Evolutionary conservation across 1,284 basidiomycete genomes (phyloP).

Genomic region (Ganoderma resinaceum): DNA sequence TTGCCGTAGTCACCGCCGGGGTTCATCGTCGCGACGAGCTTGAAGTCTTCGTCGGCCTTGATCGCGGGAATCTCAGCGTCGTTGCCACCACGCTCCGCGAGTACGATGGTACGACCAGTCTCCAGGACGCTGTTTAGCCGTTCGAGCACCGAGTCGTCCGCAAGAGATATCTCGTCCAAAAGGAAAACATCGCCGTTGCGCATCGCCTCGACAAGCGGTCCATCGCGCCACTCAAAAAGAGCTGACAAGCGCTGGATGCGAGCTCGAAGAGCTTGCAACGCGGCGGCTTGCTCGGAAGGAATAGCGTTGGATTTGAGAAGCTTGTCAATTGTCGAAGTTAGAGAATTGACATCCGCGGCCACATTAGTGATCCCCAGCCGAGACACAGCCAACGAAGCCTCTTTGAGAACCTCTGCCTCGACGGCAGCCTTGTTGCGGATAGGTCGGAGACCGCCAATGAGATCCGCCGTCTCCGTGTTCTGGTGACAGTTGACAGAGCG

Average conservation of each 20-base stretch:
- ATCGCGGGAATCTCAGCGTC: slow-evolving; percentile 76
- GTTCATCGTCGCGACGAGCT: slow-evolving; percentile 98
- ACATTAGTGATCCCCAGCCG: slow-evolving; percentile 46
- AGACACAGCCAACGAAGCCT: slow-evolving; percentile 51
- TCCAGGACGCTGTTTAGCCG: slow-evolving; percentile 97
- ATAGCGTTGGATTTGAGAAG: slow-evolving; percentile 45
- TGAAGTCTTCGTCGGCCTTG: slow-evolving; percentile 74
- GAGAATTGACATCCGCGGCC: slow-evolving; percentile 42
- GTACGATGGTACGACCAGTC: slow-evolving; percentile 86
- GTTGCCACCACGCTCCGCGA: slow-evolving; percentile 91
- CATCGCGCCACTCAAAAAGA: slow-evolving; percentile 97
- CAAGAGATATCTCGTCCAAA: slow-evolving; percentile 97
- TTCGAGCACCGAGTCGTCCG: slow-evolving; percentile 98
- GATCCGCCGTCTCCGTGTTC: slow-evolving; percentile 98
- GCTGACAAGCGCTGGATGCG: slow-evolving; percentile 63
- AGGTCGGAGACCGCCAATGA: slow-evolving; percentile 94
- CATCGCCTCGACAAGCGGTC: slow-evolving; percentile 96
- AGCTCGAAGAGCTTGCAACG: slow-evolving; percentile 50
- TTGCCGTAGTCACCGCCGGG: slow-evolving; percentile 99
- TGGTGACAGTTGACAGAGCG: slow-evolving; percentile 95
- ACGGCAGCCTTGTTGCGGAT: slow-evolving; percentile 77
- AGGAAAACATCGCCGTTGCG: slow-evolving; percentile 85
- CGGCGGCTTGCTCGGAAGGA: slow-evolving; percentile 38
- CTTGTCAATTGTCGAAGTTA: slow-evolving; percentile 46
- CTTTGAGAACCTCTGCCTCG: slow-evolving; percentile 54